Evolutionary conservation across 306 rosid genomes (phyloP).

Genomic region (Potentilla sterilis): DNA sequence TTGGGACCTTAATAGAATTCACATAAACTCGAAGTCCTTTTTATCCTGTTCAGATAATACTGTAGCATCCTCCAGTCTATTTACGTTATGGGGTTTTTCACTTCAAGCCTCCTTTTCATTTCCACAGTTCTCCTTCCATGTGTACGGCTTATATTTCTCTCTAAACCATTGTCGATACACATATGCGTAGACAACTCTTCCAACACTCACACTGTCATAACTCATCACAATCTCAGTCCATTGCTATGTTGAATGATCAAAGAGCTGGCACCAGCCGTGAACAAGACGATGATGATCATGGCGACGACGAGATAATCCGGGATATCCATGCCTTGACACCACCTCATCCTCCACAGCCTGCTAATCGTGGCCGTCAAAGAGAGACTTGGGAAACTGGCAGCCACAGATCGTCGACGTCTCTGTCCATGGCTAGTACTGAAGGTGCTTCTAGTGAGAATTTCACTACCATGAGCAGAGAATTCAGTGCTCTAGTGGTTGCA

Average conservation of each 20-base stretch:
- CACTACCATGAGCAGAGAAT: constrained; percentile 83
- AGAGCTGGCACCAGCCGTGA: constrained; percentile 29
- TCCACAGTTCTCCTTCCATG: not conserved
- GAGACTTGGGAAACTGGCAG: constrained; percentile 59
- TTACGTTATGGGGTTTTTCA: constrained; percentile 1
- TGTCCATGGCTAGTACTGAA: constrained; percentile 56
- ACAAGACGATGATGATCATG: constrained; percentile 29
- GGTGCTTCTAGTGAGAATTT: constrained; percentile 61
- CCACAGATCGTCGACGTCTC: constrained; percentile 56
- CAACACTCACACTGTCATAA: not conserved
- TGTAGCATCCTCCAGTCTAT: not conserved
- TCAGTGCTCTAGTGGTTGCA: constrained; percentile 87
- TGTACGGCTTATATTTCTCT: not conserved
- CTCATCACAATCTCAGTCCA: not conserved
- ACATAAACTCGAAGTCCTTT: not conserved
- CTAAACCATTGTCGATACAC: constrained; percentile 6
- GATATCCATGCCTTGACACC: constrained; percentile 88
- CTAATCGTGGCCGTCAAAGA: constrained; percentile 42
- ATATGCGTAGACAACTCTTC: not conserved
- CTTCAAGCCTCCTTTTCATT: not conserved
- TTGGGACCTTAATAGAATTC: not conserved
- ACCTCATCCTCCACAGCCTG: constrained; percentile 33
- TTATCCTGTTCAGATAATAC: not conserved
- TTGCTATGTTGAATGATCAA: constrained; percentile 51
- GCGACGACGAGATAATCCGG: constrained; percentile 48